A percentile compares a stretch with the other conserved stretches of the same genome.
These are phyloP conservation scores for Rhizopogon vinicolor DNA, from an alignment of 768 basidiomycete genomes.

Conservation along the genomic window DNA sequence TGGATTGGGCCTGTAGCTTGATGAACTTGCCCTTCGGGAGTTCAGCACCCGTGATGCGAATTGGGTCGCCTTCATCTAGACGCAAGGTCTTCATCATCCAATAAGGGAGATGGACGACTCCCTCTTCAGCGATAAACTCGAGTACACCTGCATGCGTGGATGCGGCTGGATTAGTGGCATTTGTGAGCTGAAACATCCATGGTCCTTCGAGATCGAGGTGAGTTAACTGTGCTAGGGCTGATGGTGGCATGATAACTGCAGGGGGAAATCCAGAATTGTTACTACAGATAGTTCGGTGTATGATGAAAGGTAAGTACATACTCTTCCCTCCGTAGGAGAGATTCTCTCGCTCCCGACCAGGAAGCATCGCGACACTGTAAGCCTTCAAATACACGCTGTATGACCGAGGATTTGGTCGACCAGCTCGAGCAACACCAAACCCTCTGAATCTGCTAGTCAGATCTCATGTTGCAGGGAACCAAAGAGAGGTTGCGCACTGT, in stretches of 20 bases:
- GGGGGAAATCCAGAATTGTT: background rate
- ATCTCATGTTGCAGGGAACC: background rate
- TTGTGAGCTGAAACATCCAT: conserved; percentile 96
- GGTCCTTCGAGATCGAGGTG: conserved; percentile 85
- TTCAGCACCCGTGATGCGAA: conserved; percentile 85
- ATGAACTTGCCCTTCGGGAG: conserved; percentile 92
- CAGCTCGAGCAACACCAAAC: conserved; percentile 43
- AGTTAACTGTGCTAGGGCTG: conserved; percentile 84
- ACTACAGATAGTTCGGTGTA: conserved; percentile 3
- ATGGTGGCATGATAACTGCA: conserved; percentile 95
- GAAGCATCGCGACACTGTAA: conserved; percentile 93
- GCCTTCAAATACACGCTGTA: conserved; percentile 95
- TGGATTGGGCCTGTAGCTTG: conserved; percentile 93
- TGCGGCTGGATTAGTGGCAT: conserved; percentile 76
- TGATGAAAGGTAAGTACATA: conserved; percentile 38
- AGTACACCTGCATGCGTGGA: conserved; percentile 96
- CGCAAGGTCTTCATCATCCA: conserved; percentile 99
- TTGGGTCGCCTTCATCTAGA: conserved; percentile 90
- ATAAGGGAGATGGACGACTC: conserved; percentile 89
- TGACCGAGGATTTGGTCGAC: conserved; percentile 56
- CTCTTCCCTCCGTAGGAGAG: conserved; percentile 98
- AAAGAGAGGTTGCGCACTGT: conserved; percentile 36
- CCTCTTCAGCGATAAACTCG: conserved; percentile 98
- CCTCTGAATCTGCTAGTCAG: conserved; percentile 36
- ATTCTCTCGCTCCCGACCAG: conserved; percentile 81